Percentiles rank a stretch among this genome's conserved stretches.
Conservation (phyloP, 306 rosid genomes). For the Castanea crenata region DNA sequence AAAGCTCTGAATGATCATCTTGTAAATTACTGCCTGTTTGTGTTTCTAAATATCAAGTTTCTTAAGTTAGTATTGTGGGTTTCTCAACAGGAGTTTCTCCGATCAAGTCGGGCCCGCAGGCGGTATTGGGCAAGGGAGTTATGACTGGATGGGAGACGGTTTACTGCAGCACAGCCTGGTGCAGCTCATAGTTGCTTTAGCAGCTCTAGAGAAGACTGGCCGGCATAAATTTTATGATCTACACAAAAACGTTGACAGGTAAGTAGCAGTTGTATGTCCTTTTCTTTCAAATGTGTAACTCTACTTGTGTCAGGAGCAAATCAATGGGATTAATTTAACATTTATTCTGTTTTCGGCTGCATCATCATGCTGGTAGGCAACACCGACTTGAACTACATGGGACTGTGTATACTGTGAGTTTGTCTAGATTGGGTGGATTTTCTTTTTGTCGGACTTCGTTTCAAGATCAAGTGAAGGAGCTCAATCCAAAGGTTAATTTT, state of each 20-base stretch:
- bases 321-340: slow-evolving; percentile 23
- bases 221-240: slow-evolving; percentile 62
- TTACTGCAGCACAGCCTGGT: slow-evolving; percentile 73
- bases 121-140: slow-evolving; percentile 98
- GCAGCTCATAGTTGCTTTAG: slow-evolving; percentile 72
- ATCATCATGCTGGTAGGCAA: slow-evolving; percentile 96
- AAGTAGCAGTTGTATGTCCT: slow-evolving; percentile 11
- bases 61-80: slow-evolving; percentile 12
- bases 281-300: slow-evolving; percentile 5
- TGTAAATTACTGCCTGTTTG: slow-evolving; percentile 1
- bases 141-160: slow-evolving; percentile 92
- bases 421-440: slow-evolving; percentile 76
- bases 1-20: not conserved
- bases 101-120: slow-evolving; percentile 69
- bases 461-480: slow-evolving; percentile 84
- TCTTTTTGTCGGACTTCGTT: slow-evolving; percentile 63
- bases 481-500: slow-evolving; percentile 76
- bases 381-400: slow-evolving; percentile 95
- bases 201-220: slow-evolving; percentile 73
- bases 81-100: slow-evolving; percentile 64
- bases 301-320: slow-evolving; percentile 19
- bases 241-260: slow-evolving; percentile 97
- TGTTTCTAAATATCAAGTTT: slow-evolving; percentile 21
- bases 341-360: slow-evolving; percentile 59
- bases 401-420: slow-evolving; percentile 76